These are phyloP conservation scores for Phalaenopsis equestris DNA, from an alignment of 106 monocot genomes.

Conservation along the genomic window DNA sequence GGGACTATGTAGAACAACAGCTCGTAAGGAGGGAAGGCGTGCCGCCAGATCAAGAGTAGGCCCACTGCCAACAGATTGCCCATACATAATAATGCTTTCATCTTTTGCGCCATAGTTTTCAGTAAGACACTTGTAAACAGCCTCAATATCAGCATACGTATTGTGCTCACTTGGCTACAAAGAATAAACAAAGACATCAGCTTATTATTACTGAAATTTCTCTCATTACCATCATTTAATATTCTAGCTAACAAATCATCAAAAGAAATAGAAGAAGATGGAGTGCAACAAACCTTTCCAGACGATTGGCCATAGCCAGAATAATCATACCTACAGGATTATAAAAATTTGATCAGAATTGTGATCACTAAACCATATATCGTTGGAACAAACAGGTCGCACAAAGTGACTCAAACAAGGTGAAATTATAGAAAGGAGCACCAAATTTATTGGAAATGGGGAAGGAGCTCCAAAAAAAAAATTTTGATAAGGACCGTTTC, in stretches of 20 bases:
- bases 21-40: constrained; percentile 14
- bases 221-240: not conserved
- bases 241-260: not conserved
- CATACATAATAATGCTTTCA: constrained; percentile 23
- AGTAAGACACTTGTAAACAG: constrained; percentile 22
- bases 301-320: constrained; percentile 26
- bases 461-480: too few species aligned
- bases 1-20: constrained; percentile 23
- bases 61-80: constrained; percentile 28
- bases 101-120: constrained; percentile 23
- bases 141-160: constrained; percentile 31
- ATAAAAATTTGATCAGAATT: constrained; percentile 1
- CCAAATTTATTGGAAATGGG: too few species aligned
- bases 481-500: too few species aligned
- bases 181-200: not conserved
- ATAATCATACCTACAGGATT: constrained; percentile 25
- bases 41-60: constrained; percentile 20
- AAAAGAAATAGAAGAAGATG: not conserved
- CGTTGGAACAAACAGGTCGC: not conserved
- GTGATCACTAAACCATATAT: not conserved
- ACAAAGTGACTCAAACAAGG: not conserved
- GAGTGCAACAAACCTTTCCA: constrained; percentile 16
- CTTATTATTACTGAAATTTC: not conserved
- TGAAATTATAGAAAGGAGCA: too few species aligned
- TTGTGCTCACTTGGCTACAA: constrained; percentile 26